Conservation (phyloP, 768 basidiomycete species). For the Xanthoconium stramineum region DNA sequence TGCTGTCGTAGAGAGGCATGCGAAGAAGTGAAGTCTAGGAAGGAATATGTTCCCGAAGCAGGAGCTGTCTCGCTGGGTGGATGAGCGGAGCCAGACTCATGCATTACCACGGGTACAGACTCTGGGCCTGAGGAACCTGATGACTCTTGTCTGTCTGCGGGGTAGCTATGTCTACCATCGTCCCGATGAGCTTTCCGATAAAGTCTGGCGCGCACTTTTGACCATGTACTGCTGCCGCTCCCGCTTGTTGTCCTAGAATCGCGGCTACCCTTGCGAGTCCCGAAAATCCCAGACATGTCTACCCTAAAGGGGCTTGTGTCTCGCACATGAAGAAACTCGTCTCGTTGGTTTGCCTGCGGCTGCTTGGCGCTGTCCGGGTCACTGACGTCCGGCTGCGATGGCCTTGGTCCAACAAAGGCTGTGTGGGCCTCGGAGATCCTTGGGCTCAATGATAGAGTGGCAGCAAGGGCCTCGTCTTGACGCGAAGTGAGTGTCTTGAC, state of each 20-base stretch:
- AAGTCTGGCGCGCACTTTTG: slow-evolving; percentile 29
- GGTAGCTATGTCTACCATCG: slow-evolving; percentile 23
- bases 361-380: slow-evolving; percentile 6
- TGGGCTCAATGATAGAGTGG: slow-evolving; percentile 44
- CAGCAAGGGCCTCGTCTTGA: slow-evolving; percentile 36
- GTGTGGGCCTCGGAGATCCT: slow-evolving; percentile 36
- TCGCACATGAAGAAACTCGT: slow-evolving; percentile 35
- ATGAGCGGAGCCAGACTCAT: slow-evolving; percentile 14
- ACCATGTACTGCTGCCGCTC: slow-evolving; percentile 29
- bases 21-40: slow-evolving; percentile 31
- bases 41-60: slow-evolving; percentile 32
- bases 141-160: slow-evolving; percentile 17
- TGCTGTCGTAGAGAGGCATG: slow-evolving; percentile 21
- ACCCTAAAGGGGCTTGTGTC: slow-evolving; percentile 47
- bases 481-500: slow-evolving; percentile 30
- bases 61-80: slow-evolving; percentile 22
- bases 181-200: slow-evolving; percentile 31
- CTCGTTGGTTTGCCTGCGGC: slow-evolving; percentile 3
- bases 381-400: slow-evolving; percentile 2
- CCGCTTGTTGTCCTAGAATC: slow-evolving; percentile 23
- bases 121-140: slow-evolving; percentile 27
- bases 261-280: slow-evolving; percentile 12
- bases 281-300: slow-evolving; percentile 35
- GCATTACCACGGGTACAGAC: slow-evolving; percentile 32
- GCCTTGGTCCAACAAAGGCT: background rate